Conservation (phyloP, 2,329 filamentous ascomycete genomes). For the Penicillium sp. region DNA sequence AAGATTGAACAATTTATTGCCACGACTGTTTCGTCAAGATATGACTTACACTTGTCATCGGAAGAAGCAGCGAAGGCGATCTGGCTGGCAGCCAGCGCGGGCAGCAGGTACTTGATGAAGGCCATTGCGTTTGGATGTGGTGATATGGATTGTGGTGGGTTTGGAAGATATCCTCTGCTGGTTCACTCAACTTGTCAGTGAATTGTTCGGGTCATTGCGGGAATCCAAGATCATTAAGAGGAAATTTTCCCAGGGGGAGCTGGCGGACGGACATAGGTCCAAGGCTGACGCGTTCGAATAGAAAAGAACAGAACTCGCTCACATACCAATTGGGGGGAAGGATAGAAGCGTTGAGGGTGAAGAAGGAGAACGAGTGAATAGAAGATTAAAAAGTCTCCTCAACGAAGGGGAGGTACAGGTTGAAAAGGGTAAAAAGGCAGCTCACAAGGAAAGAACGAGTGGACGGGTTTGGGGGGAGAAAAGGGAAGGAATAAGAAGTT, state of each 20-base stretch:
- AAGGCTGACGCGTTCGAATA: neutral
- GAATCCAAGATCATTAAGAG: neutral
- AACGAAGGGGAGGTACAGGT: slow-evolving; percentile 20
- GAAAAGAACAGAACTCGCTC: neutral
- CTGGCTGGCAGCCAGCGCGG: slow-evolving; percentile 50
- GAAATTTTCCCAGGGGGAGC: neutral
- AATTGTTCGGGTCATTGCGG: neutral
- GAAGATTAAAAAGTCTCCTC: slow-evolving; percentile 17
- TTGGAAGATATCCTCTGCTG: too few relatives aligned
- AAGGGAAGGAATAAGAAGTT: slow-evolving; percentile 33
- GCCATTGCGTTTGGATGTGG: slow-evolving; percentile 38
- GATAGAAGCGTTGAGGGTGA: slow-evolving; percentile 18
- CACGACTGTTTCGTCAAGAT: too few relatives aligned
- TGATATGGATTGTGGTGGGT: slow-evolving; percentile 5
- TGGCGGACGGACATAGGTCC: neutral
- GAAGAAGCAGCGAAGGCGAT: slow-evolving; percentile 43
- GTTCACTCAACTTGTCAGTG: too few relatives aligned
- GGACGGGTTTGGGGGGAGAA: slow-evolving; percentile 23
- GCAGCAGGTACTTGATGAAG: slow-evolving; percentile 51
- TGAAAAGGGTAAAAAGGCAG: neutral
- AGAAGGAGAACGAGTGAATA: slow-evolving; percentile 31
- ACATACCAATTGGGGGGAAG: slow-evolving; percentile 17
- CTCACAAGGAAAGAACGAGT: slow-evolving; percentile 23
- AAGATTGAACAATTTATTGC: too few relatives aligned
- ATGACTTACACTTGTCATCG: slow-evolving; percentile 15